These are phyloP conservation scores for Rhododendron mucronatum DNA, from an alignment of 148 eudicot species.

Conservation along the genomic window DNA sequence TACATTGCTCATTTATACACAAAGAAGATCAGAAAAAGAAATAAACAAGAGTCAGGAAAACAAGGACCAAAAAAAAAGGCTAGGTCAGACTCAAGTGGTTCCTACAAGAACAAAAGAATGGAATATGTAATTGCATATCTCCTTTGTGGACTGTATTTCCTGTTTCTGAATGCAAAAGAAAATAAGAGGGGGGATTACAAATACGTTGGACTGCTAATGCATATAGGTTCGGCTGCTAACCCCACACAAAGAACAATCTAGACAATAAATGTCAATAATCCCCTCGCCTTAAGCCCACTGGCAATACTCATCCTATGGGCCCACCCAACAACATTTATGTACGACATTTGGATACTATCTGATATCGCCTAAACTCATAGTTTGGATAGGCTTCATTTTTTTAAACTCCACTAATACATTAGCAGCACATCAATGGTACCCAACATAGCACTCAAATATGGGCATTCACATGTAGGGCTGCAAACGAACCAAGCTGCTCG, in stretches of 20 bases:
- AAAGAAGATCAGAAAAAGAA: not conserved
- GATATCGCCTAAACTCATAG: not conserved
- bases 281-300: not conserved
- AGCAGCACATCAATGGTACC: not conserved
- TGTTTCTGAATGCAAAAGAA: not conserved
- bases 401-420: not conserved
- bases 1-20: not conserved
- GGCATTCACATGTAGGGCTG: not conserved
- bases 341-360: not conserved
- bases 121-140: not conserved
- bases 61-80: not conserved
- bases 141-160: not conserved
- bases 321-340: not conserved
- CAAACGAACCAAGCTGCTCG: not conserved
- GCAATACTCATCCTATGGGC: not conserved
- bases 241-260: not conserved
- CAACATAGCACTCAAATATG: not conserved
- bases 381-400: not conserved
- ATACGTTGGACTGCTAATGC: not conserved
- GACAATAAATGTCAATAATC: not conserved
- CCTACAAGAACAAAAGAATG: not conserved
- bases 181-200: not conserved
- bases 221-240: not conserved
- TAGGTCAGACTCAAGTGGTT: not conserved
- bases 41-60: not conserved